phyloP scores from a whole-genome alignment of 2,329 filamentous ascomycete species.

The Venturia effusa region DNA sequence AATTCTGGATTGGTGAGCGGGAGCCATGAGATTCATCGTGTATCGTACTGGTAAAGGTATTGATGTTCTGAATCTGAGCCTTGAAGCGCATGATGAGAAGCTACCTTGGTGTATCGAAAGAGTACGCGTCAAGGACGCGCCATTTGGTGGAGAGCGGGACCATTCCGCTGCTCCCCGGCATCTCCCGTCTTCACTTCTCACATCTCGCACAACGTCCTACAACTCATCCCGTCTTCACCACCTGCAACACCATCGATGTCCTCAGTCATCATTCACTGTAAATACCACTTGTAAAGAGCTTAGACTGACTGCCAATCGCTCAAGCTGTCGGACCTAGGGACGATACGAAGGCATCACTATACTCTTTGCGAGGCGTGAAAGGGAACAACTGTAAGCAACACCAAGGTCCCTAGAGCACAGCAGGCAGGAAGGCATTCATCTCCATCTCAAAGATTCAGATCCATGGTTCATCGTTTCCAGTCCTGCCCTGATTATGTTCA shows the following conservation, averaged over 20 bases:
- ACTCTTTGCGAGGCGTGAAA: no score
- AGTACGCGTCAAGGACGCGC: neutral
- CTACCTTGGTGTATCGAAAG: neutral
- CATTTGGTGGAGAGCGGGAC: neutral
- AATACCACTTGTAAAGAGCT: no score
- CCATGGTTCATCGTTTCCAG: no score
- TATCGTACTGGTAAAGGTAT: constrained; percentile 40
- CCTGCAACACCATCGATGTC: no score
- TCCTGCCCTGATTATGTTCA: neutral
- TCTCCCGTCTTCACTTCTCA: neutral
- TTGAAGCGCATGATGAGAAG: constrained; percentile 39
- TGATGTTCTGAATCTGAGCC: constrained; percentile 40
- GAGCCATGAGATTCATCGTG: constrained; percentile 2
- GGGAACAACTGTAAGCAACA: no score
- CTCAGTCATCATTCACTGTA: no score
- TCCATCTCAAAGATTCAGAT: no score
- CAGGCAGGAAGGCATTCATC: no score
- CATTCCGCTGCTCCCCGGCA: neutral
- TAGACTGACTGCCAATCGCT: no score
- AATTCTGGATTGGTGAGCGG: constrained; percentile 35
- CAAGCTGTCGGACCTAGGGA: no score
- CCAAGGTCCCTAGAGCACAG: no score
- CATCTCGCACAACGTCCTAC: neutral
- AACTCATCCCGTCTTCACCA: neutral
- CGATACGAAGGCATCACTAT: no score